These are phyloP conservation scores for Leccinum incarnatum DNA, from an alignment of 768 basidiomycete species.

Conservation along the genomic window DNA sequence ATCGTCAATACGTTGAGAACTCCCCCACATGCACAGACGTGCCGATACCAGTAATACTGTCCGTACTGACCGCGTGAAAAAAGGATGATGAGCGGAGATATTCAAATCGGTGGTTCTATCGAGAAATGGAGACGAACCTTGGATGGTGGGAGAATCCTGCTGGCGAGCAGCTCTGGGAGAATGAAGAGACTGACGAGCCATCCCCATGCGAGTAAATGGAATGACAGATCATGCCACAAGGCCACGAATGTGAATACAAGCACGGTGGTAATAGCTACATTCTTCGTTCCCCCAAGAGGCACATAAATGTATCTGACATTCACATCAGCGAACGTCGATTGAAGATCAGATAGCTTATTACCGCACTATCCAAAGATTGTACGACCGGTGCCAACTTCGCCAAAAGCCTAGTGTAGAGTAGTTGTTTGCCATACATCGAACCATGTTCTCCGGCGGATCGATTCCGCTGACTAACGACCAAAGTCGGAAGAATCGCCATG, in stretches of 20 bases:
- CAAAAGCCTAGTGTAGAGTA: conserved; percentile 93
- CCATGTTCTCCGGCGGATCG: conserved; percentile 97
- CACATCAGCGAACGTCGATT: background rate
- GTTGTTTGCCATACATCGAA: conserved; percentile 97
- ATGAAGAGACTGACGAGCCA: conserved; percentile 94
- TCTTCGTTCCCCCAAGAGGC: conserved; percentile 76
- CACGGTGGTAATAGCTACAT: conserved; percentile 58
- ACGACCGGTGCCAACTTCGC: conserved; percentile 95
- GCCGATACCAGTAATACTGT: conserved; percentile 74
- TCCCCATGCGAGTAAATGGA: conserved; percentile 89
- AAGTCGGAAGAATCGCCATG: conserved; percentile 95
- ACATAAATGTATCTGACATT: conserved; percentile 86
- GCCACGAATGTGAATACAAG: conserved; percentile 96
- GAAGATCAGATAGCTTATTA: conserved; percentile 30
- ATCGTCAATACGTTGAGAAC: conserved; percentile 84
- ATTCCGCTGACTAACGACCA: conserved; percentile 89
- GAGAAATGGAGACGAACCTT: conserved; percentile 44
- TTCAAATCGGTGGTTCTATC: background rate
- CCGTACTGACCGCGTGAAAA: conserved; percentile 53
- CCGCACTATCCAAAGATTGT: conserved; percentile 94
- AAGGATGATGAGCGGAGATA: background rate
- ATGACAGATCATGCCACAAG: conserved; percentile 93
- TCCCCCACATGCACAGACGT: conserved; percentile 77
- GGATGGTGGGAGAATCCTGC: conserved; percentile 54
- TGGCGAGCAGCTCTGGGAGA: conserved; percentile 73